These are phyloP conservation scores for Ophiostoma ulmi DNA, from an alignment of 2,329 filamentous ascomycete genomes.

Conservation along the genomic window DNA sequence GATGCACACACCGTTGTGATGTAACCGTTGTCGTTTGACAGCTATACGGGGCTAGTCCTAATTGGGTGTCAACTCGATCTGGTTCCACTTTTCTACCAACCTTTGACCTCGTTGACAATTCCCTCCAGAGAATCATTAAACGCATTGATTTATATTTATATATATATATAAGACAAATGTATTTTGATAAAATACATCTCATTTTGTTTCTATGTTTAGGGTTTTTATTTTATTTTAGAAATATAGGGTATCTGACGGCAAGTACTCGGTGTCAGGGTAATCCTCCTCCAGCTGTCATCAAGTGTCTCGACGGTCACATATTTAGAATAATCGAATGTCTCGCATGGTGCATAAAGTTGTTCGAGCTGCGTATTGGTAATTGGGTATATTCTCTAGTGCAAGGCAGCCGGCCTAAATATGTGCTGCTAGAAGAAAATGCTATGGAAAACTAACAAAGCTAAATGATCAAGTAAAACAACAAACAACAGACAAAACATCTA, in stretches of 20 bases:
- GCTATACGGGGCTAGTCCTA: not conserved
- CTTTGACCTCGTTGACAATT: not conserved
- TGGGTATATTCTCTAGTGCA: not conserved
- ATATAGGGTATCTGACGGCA: too few species aligned
- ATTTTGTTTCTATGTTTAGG: too few species aligned
- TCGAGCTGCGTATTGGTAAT: not conserved
- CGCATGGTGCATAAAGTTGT: not conserved
- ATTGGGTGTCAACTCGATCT: not conserved
- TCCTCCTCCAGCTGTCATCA: not conserved
- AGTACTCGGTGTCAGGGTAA: not conserved
- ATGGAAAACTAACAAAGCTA: not conserved
- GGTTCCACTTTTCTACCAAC: not conserved
- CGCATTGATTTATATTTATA: too few species aligned
- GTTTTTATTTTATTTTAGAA: too few species aligned
- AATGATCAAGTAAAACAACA: not conserved
- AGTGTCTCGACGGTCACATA: too few species aligned
- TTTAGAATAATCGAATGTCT: too few species aligned
- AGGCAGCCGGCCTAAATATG: not conserved
- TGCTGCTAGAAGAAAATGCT: not conserved
- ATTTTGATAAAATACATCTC: too few species aligned
- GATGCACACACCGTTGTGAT: not conserved
- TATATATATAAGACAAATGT: too few species aligned
- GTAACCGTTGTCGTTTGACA: not conserved
- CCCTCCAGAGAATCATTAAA: too few species aligned
- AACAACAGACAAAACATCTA: not conserved